These are phyloP conservation scores for Firmiana major DNA, from an alignment of 345 rosid species.

Conservation along the genomic window DNA sequence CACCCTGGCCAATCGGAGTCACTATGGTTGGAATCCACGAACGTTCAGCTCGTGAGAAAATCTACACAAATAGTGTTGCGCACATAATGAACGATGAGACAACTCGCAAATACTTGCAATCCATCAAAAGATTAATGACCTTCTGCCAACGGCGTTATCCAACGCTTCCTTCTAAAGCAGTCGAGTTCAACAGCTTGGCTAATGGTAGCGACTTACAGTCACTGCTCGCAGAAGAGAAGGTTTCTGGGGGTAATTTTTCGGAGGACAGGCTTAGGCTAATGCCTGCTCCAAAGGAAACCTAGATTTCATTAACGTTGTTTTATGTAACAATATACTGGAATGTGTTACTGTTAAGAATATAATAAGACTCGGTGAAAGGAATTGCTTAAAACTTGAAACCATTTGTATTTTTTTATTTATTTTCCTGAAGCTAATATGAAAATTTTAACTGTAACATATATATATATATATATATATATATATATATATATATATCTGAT, in stretches of 20 bases:
- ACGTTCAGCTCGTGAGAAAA: constrained; percentile 97
- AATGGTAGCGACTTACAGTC: constrained; percentile 93
- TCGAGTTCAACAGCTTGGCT: constrained; percentile 96
- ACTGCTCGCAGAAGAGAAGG: constrained; percentile 70
- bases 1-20: constrained; percentile 99
- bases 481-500: too few species aligned
- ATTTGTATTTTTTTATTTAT: background rate
- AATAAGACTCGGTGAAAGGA: background rate
- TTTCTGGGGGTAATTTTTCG: constrained; percentile 34
- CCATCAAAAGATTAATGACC: constrained; percentile 90
- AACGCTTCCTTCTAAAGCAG: constrained; percentile 86
- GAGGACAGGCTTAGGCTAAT: constrained; percentile 69
- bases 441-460: background rate
- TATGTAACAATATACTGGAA: background rate
- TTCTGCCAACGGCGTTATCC: constrained; percentile 95
- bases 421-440: background rate
- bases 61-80: constrained; percentile 92
- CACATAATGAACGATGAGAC: constrained; percentile 99
- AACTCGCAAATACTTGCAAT: constrained; percentile 92
- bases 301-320: constrained; percentile 16
- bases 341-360: background rate
- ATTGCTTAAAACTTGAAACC: background rate
- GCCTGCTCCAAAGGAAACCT: constrained; percentile 61
- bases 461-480: too few species aligned
- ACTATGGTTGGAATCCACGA: constrained; percentile 99